phyloP scores from a whole-genome alignment of 495 filamentous ascomycete species.

The Xylaria scruposa region DNA sequence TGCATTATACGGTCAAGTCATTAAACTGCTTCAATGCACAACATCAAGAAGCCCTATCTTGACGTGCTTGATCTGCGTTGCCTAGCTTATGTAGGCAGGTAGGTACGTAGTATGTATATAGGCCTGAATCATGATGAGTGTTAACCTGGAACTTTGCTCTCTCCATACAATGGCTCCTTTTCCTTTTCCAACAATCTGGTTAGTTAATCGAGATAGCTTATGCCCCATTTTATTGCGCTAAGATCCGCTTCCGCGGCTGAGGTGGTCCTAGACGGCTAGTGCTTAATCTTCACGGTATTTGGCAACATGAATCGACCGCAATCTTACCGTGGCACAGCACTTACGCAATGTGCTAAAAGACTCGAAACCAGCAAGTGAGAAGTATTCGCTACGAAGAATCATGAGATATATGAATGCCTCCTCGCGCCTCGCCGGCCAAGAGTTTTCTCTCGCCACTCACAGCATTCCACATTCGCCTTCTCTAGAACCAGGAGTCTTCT shows the following conservation, averaged over 20 bases:
- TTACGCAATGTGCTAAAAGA: background rate
- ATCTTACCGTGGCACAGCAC: constrained; percentile 1
- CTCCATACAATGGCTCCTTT: background rate
- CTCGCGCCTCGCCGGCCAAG: background rate
- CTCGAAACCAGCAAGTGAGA: background rate
- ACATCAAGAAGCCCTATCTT: background rate
- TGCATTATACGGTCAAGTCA: no score
- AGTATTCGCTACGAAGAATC: background rate
- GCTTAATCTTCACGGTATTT: background rate
- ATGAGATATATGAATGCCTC: constrained; percentile 15
- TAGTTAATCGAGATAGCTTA: background rate
- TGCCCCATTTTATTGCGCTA: background rate
- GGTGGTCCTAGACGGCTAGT: background rate
- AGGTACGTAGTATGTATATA: background rate
- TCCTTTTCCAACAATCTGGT: background rate
- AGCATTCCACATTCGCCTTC: background rate
- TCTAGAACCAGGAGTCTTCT: background rate
- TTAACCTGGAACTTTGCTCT: background rate
- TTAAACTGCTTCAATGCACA: background rate
- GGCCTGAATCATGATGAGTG: background rate
- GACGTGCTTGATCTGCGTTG: background rate
- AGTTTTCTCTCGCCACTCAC: constrained; percentile 4
- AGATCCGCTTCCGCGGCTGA: constrained; percentile 1
- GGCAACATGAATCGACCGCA: background rate
- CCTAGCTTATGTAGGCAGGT: background rate